phyloP scores from a whole-genome alignment of 2,329 filamentous ascomycete genomes.

The Cytospora piceae region DNA sequence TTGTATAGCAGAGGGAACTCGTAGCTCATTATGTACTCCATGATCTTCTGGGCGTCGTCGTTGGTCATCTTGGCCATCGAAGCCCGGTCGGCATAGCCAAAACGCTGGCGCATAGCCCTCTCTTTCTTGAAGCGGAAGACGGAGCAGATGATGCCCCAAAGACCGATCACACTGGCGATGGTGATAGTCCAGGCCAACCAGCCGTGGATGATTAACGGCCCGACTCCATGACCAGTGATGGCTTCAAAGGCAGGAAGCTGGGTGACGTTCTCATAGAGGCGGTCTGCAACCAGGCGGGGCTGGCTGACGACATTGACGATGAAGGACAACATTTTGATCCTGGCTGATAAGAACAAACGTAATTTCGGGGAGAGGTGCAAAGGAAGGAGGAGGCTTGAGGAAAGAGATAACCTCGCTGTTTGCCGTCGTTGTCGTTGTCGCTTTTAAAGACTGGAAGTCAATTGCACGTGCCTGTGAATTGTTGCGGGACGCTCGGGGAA shows the following conservation, averaged over 20 bases:
- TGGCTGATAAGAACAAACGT: neutral
- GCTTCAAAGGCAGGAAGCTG: neutral
- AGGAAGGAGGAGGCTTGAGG: neutral
- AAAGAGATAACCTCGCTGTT: no score
- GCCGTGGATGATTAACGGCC: neutral
- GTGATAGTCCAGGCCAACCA: neutral
- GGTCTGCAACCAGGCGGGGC: neutral
- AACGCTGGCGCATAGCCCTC: slow-evolving; percentile 36
- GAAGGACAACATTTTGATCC: neutral
- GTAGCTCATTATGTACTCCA: slow-evolving; percentile 39
- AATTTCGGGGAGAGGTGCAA: neutral
- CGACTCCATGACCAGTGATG: neutral
- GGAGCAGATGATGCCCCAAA: slow-evolving; percentile 43
- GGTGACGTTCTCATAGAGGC: slow-evolving; percentile 7
- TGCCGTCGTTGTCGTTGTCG: no score
- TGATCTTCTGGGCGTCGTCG: slow-evolving; percentile 50
- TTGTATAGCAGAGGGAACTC: slow-evolving; percentile 47
- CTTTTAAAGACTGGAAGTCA: no score
- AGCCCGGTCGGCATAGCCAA: slow-evolving; percentile 41
- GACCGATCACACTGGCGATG: slow-evolving; percentile 33
- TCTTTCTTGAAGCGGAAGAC: slow-evolving; percentile 43
- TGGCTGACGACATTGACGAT: neutral
- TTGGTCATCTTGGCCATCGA: slow-evolving; percentile 47
- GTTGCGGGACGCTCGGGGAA: no score
- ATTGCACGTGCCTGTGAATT: no score